Percentiles rank a stretch among this genome's conserved stretches.
phyloP scores from a whole-genome alignment of 176 grass and related monocot species.

The Carex parvula region DNA sequence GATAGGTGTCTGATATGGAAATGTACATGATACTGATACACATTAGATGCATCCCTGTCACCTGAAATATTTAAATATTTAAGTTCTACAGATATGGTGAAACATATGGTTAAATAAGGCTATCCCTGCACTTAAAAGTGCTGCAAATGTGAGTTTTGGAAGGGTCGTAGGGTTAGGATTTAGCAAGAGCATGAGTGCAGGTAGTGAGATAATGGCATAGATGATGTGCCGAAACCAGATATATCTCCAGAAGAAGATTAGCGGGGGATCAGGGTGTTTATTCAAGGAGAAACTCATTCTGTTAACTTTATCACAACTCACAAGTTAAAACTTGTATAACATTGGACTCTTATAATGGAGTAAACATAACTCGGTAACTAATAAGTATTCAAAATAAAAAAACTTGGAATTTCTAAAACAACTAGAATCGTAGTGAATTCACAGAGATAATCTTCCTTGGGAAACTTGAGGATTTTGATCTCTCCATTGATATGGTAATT shows the following conservation, averaged over 20 bases:
- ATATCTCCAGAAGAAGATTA: neutral
- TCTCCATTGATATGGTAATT: neutral
- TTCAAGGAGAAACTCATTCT: neutral
- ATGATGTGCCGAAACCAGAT: neutral
- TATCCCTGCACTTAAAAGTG: neutral
- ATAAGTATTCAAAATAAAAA: neutral
- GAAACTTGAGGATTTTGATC: neutral
- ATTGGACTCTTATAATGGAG: neutral
- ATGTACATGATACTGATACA: neutral
- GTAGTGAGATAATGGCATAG: neutral
- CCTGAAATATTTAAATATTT: slow-evolving; percentile 1
- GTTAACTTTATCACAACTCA: neutral
- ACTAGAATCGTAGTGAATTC: neutral
- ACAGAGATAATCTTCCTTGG: neutral
- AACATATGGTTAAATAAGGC: neutral
- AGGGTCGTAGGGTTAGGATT: neutral
- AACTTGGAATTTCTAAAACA: neutral
- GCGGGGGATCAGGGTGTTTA: neutral
- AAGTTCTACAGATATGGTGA: neutral
- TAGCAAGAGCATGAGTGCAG: neutral
- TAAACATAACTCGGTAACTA: neutral
- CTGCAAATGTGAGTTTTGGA: neutral
- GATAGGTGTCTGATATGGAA: neutral
- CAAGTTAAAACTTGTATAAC: neutral
- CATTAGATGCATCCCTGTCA: neutral